These are phyloP conservation scores for Pseudonectria buxi DNA, from an alignment of 2,329 filamentous ascomycete species.

Conservation along the genomic window DNA sequence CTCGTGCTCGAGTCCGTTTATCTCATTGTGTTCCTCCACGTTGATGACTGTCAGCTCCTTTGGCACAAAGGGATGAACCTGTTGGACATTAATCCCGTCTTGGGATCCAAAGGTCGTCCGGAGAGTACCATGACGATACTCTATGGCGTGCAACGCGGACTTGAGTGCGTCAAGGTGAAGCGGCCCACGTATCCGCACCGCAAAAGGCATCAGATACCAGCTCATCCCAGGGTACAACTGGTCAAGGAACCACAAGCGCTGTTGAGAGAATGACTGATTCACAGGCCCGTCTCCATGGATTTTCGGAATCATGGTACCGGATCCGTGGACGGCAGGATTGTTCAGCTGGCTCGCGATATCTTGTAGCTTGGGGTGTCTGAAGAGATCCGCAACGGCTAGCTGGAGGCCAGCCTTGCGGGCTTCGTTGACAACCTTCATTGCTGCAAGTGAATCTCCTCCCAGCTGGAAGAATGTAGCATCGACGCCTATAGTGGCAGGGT, in stretches of 20 bases:
- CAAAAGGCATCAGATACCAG: constrained; percentile 10
- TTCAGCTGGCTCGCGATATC: too few relatives aligned
- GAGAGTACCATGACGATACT: constrained; percentile 13
- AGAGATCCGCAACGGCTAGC: constrained; percentile 1
- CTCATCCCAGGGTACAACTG: constrained; percentile 9
- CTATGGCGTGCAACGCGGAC: constrained; percentile 6
- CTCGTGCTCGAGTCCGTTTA: neutral
- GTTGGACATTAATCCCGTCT: constrained; percentile 2
- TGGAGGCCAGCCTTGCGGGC: neutral
- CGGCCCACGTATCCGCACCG: constrained; percentile 6
- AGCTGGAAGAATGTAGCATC: constrained; percentile 3
- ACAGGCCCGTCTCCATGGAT: neutral
- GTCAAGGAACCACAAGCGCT: constrained; percentile 13
- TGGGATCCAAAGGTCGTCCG: constrained; percentile 9
- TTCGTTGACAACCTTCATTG: constrained; percentile 1
- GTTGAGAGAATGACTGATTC: constrained; percentile 12
- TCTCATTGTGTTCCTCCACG: neutral
- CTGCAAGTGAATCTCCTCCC: constrained; percentile 1
- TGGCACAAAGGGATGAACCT: constrained; percentile 1
- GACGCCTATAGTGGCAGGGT: neutral
- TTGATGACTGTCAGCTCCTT: constrained; percentile 2
- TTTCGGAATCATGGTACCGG: too few relatives aligned
- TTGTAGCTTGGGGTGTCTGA: neutral
- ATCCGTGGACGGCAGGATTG: too few relatives aligned
- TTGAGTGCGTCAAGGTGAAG: constrained; percentile 6